Evolutionary conservation across 345 rosid genomes (phyloP), one percentile per base, ranked within the genome.

Genomic region (Linum lewisii): DNA sequence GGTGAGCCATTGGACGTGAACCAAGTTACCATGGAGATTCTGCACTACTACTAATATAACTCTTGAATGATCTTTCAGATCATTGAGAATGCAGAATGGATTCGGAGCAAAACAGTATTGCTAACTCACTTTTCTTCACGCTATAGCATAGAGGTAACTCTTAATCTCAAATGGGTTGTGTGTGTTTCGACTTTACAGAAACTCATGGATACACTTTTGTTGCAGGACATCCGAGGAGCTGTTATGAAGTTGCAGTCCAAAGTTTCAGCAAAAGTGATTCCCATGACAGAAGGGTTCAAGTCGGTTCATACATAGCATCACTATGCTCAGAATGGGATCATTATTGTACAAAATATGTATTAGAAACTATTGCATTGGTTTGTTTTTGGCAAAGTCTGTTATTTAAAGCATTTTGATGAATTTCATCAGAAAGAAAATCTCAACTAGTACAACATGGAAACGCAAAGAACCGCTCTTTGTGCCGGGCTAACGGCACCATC

Each of bases 101-200:
- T 92, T 50, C 77, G 97, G 62, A 92, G 69, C 72, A 83, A 84
- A 74, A 71, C 93, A 18, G 77, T 86, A 21, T 37, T 92, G 42
- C 62, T 91, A 73, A 92, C 97, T 38, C 97, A 88, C 75, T 92
- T 92, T 76, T 92, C 97, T 37, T 78, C 95, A 29, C 97, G 97
- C 50, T 88, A 92, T 79, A 78, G 63, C 38, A 7, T 88, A 22
- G 98, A 92, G 98, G 97, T 92, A 57, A 77, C 32, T 18, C 58
- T 47, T 64, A 57, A 69, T 44, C 7, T 22, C 14, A 5, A 20
- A 24, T 53, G 34, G 6, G n/a, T 45, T 26, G 14, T 4, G 29
- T 1, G 21, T 8, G 23, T 37, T 24, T 34, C 23, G 7, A 20
- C 24, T 8, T 22, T 37, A n/a, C 18, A 42, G 47, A 8, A 42